Base-by-base conservation (phyloP, 805 yeast genomes). In the Starmerella kuoi region DNA sequence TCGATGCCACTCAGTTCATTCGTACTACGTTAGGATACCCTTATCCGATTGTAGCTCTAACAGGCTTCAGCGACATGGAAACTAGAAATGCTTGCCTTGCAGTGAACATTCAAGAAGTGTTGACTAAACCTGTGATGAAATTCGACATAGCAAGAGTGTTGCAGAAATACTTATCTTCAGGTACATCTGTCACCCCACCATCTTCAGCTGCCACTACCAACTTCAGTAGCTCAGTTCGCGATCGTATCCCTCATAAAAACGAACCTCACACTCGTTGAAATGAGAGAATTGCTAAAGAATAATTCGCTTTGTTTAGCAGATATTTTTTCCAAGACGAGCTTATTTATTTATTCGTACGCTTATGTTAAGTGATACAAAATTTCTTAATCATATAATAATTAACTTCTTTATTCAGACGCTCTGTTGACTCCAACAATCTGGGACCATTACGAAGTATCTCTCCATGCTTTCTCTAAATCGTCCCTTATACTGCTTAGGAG, bases 381-480 rank as follows among this genome's bases (percentile, higher is more conserved):
- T n/a, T n/a, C n/a, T n/a, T n/a, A n/a, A n/a, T n/a, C n/a, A n/a
- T n/a, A n/a, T n/a, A n/a, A n/a, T n/a, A n/a, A n/a, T n/a, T n/a
- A n/a, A n/a, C n/a, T n/a, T n/a, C n/a, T n/a, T n/a, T n/a, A n/a
- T n/a, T n/a, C n/a, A n/a, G n/a, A 30, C 17, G 33, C 18, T 30
- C 33, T 30, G 18, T 6, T 55, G 59, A 35, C 49, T 54, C 63
- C 63, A 59, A 43, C 62, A 59, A 38, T 81, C 95, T 1, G 98
- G 98, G 5, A 93, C 96, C 79, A 88, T 86, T 47, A 88, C 61
- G 42, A 91, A 82, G 53, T 91, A 91, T 33, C 95, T 64, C 55
- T 88, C 97, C 98, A 91, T 91, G 2, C 98, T 97, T 57, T 88
- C 97, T 50, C 98, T 70, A 59, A 91, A 91, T 50, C 99, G 67